Evolutionary conservation across 2,329 filamentous ascomycete species (phyloP), one percentile per base, ranked within the genome.

Genomic region (Fusarium sp.): DNA sequence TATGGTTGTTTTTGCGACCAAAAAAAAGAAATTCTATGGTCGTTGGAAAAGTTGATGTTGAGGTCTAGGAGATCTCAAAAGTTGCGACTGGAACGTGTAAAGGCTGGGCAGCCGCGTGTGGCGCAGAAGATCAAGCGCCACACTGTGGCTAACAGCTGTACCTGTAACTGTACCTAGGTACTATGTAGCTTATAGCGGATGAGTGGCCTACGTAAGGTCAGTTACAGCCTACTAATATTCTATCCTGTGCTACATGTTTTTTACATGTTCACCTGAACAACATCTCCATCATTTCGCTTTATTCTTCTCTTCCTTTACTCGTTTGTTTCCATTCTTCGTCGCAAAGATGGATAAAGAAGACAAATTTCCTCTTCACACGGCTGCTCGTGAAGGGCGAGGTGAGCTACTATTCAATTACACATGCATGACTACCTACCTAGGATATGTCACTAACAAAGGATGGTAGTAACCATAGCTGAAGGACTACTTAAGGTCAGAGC

Each of bases 291-390:
- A 37, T 37, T 11, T 33, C 14, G 14, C 22, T 43, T 28, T 37
- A 11, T 37, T 30, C n/a, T 39, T 15, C 35, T 46, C 17, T 35
- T n/a, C 2, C n/a, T 22, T 28, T 37, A 4, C 15, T 26, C 8
- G 11, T 14, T 14, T 7, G 20, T 10, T 50, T 41, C 35, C 33
- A 15, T 19, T 37, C 35, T 37, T 11, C 19, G 3, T 35, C 10
- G 7, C 37, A 15, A 47, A 28, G 15, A 76, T 78, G 51, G 75
- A 79, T 8, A 67, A 52, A 6, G 77, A 83, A 44, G 83, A 89
- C 51, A 93, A 91, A 73, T 97, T 90, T 72, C 91, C 93, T 28
- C 90, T 97, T 43, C 95, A 98, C 76, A 92, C 92, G 70, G 95
- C 95, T 41, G 91, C 91, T 65, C 87, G 94, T 57, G 93, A 97